phyloP scores from a whole-genome alignment of 73 alveolate species.

The Uronychia setigera region DNA sequence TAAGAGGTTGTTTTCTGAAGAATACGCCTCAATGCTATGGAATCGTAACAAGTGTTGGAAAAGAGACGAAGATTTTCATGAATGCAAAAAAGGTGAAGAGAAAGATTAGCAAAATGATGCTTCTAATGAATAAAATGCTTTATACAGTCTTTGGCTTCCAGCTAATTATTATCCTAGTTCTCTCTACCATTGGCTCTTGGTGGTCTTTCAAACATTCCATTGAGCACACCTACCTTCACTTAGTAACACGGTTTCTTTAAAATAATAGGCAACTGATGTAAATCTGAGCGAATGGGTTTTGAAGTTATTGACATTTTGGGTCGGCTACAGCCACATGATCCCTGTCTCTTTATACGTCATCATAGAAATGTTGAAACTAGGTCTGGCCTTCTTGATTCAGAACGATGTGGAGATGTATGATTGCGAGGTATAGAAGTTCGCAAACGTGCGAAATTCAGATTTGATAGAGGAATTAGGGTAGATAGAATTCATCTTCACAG shows the following conservation, averaged over 20 bases:
- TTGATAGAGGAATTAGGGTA: constrained; percentile 85
- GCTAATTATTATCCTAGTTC: constrained; percentile 21
- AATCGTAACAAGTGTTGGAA: constrained; percentile 89
- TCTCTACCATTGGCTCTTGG: constrained; percentile 12
- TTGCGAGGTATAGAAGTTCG: constrained; percentile 56
- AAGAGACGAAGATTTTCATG: constrained; percentile 91
- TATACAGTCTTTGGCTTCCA: constrained; percentile 58
- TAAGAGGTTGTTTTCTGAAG: constrained; percentile 91
- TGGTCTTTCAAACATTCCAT: constrained; percentile 31
- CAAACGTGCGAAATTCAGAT: constrained; percentile 68
- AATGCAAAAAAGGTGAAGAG: constrained; percentile 83
- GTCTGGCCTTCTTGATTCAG: constrained; percentile 66
- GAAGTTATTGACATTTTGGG: constrained; percentile 55
- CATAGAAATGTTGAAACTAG: constrained; percentile 73
- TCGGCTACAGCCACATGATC: constrained; percentile 57
- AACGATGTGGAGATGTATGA: constrained; percentile 73
- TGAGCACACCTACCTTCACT: constrained; percentile 8
- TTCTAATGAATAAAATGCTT: constrained; percentile 56
- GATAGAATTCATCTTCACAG: constrained; percentile 82
- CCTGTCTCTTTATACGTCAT: constrained; percentile 86
- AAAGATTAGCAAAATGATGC: constrained; percentile 65
- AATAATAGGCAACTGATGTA: background rate
- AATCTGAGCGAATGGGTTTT: constrained; percentile 21
- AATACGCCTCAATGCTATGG: constrained; percentile 86
- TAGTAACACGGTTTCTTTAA: background rate